A percentile compares a stretch with the other conserved stretches of the same genome.
phyloP scores from a whole-genome alignment of 169 alveolate genomes.

The Eimeria zaria region DNA sequence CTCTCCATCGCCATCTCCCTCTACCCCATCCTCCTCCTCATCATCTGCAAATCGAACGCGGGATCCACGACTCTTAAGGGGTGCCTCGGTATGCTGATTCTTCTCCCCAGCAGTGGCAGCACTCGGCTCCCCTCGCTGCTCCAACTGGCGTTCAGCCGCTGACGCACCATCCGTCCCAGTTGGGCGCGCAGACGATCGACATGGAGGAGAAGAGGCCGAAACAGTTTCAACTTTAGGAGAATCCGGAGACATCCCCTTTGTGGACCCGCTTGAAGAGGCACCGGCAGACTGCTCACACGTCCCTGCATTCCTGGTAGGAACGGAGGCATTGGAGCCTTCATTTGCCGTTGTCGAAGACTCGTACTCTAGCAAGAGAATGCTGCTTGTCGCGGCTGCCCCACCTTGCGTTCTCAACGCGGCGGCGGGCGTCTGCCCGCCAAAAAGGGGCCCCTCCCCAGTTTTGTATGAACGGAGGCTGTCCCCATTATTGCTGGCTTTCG shows the following conservation, averaged over 20 bases:
- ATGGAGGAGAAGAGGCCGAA: slow-evolving; percentile 3
- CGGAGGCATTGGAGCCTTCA: background rate
- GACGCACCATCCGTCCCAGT: background rate
- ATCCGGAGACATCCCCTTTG: slow-evolving; percentile 6
- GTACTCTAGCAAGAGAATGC: slow-evolving; percentile 39
- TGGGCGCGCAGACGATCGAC: background rate
- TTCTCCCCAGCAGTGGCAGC: background rate
- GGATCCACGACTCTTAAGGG: slow-evolving; percentile 40
- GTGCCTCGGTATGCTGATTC: slow-evolving; percentile 20
- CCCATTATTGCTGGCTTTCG: background rate
- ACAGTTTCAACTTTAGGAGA: background rate
- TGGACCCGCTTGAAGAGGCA: background rate
- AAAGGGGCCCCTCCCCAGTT: background rate
- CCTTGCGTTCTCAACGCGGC: background rate
- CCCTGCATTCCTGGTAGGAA: background rate
- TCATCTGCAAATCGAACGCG: slow-evolving; percentile 78
- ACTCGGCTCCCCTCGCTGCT: slow-evolving; percentile 37
- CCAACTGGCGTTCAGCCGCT: slow-evolving; percentile 20
- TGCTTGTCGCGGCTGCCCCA: slow-evolving; percentile 1
- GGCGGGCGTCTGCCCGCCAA: background rate
- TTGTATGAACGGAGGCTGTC: background rate
- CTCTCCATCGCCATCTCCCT: slow-evolving; percentile 62
- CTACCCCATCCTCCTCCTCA: slow-evolving; percentile 60
- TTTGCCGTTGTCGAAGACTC: background rate
- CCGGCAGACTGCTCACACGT: background rate